A percentile compares a stretch with the other conserved stretches of the same genome.
Conservation (phyloP, 2,329 filamentous ascomycete species). For the Daldinia sp. region DNA sequence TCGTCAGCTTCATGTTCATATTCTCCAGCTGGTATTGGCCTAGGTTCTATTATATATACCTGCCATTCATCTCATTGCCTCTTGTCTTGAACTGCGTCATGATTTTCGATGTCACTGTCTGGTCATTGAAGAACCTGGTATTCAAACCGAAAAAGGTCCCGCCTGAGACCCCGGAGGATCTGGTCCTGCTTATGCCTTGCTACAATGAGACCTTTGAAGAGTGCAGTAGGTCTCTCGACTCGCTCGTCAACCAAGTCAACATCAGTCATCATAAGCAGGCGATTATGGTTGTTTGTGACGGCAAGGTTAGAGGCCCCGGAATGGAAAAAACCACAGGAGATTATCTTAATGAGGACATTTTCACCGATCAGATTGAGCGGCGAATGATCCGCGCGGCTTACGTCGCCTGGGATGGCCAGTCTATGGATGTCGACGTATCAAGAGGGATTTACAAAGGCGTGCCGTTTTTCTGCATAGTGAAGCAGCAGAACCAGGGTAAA, state of each 20-base stretch:
- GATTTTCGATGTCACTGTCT: constrained; percentile 50
- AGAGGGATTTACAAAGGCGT: constrained; percentile 56
- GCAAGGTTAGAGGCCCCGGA: constrained; percentile 55
- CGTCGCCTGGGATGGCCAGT: constrained; percentile 55
- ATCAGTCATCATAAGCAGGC: constrained; percentile 53
- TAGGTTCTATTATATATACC: constrained; percentile 54
- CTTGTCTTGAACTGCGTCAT: constrained; percentile 52
- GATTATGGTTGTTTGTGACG: constrained; percentile 59
- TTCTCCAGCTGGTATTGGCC: constrained; percentile 51
- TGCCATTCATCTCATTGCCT: constrained; percentile 57
- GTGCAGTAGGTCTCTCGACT: constrained; percentile 55
- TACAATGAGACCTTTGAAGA: constrained; percentile 59
- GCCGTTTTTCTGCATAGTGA: constrained; percentile 58
- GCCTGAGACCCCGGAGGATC: constrained; percentile 50
- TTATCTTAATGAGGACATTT: constrained; percentile 57
- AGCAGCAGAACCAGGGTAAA: constrained; percentile 60
- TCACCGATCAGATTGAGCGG: constrained; percentile 46
- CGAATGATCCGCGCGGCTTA: constrained; percentile 53
- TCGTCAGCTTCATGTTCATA: constrained; percentile 35
- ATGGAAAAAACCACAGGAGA: constrained; percentile 59
- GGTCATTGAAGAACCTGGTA: constrained; percentile 45
- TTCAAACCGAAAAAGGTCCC: constrained; percentile 44
- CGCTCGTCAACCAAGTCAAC: constrained; percentile 54
- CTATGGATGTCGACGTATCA: constrained; percentile 56
- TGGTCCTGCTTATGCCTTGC: constrained; percentile 58